phyloP scores from a whole-genome alignment of 169 alveolate genomes.

The Babesia sp. region DNA sequence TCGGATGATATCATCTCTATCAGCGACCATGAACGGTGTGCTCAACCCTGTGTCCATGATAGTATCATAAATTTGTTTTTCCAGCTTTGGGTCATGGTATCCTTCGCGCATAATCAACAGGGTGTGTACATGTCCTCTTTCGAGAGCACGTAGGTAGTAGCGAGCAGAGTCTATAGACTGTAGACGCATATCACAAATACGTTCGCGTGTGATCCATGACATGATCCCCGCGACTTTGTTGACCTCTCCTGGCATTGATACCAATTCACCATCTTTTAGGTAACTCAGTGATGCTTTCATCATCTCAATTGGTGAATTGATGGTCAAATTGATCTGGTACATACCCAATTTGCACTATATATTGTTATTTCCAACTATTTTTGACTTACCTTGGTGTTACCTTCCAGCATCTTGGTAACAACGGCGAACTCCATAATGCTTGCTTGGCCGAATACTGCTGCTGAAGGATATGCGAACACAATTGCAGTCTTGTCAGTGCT shows the following conservation, averaged over 20 bases:
- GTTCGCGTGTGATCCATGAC: constrained; percentile 49
- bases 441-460: constrained; percentile 7
- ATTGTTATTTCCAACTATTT: neutral
- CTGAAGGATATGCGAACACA: constrained; percentile 49
- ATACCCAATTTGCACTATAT: constrained; percentile 52
- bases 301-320: constrained; percentile 21
- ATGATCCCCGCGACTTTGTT: constrained; percentile 28
- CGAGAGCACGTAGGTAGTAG: constrained; percentile 20
- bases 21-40: constrained; percentile 15
- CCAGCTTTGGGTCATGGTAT: neutral
- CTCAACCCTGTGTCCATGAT: constrained; percentile 11
- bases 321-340: constrained; percentile 22
- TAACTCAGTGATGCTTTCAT: constrained; percentile 56
- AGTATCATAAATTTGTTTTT: constrained; percentile 7
- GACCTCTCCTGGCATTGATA: constrained; percentile 14
- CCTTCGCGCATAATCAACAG: constrained; percentile 15
- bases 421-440: constrained; percentile 29
- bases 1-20: constrained; percentile 8
- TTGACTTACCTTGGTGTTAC: constrained; percentile 30
- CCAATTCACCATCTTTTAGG: constrained; percentile 35
- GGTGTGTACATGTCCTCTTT: constrained; percentile 42
- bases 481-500: constrained; percentile 38
- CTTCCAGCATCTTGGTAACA: constrained; percentile 30
- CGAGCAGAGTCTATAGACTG: constrained; percentile 8
- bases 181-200: constrained; percentile 48